phyloP scores from a whole-genome alignment of 129 eudicot genomes.

The Oenanthe sinensis region DNA sequence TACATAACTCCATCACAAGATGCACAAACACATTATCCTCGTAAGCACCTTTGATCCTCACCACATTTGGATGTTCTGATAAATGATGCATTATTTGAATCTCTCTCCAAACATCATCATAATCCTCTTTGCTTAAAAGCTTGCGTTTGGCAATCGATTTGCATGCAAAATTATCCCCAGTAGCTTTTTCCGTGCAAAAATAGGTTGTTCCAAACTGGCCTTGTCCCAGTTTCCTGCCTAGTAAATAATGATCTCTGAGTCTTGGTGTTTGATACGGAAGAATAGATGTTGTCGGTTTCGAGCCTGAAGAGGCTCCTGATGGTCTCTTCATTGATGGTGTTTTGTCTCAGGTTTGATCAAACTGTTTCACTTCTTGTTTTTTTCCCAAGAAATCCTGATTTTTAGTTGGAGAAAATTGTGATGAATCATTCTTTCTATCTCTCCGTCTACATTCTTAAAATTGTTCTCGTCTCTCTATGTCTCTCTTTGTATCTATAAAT shows the following conservation, averaged over 20 bases:
- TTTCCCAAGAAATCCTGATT: not conserved
- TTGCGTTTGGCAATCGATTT: slow-evolving; percentile 47
- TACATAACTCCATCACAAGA: slow-evolving; percentile 44
- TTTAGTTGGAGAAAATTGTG: slow-evolving; percentile 1
- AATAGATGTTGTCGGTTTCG: slow-evolving; percentile 13
- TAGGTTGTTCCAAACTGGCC: slow-evolving; percentile 57
- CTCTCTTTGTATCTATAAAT: not conserved
- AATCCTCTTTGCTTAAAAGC: slow-evolving; percentile 36
- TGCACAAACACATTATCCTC: slow-evolving; percentile 46
- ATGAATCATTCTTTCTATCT: not conserved
- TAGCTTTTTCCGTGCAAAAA: slow-evolving; percentile 30
- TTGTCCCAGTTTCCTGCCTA: slow-evolving; percentile 44
- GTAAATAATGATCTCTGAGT: slow-evolving; percentile 33
- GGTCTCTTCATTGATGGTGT: slow-evolving; percentile 16
- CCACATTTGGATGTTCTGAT: slow-evolving; percentile 38
- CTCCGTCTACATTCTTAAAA: not conserved
- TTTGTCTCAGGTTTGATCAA: not conserved
- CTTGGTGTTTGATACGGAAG: slow-evolving; percentile 44
- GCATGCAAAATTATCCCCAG: slow-evolving; percentile 40
- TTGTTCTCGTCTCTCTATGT: not conserved
- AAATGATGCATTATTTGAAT: slow-evolving; percentile 53
- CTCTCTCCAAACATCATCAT: slow-evolving; percentile 50
- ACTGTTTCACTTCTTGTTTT: not conserved
- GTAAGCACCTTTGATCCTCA: slow-evolving; percentile 42
- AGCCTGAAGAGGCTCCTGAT: slow-evolving; percentile 16